Evolutionary conservation across 192 early-diverging fungal species (phyloP), one percentile per base, ranked within the genome.

Genomic region (Coemansia sp.): DNA sequence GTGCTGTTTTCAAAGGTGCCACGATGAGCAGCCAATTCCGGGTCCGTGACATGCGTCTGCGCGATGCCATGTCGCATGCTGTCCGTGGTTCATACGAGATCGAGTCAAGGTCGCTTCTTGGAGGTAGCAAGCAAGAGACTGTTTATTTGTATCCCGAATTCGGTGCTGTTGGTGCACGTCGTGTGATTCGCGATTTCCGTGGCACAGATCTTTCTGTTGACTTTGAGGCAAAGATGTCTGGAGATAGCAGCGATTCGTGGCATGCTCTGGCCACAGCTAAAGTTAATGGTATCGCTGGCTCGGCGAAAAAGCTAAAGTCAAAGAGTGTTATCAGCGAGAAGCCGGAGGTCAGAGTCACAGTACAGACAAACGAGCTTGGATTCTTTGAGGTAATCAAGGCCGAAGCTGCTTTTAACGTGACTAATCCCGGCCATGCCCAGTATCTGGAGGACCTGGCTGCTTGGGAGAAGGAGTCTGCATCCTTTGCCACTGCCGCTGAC

Each of bases 1-100:
- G 89, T 33, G 96, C 94, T 56, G 93, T 88, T 6, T 93, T 96
- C 83, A 87, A 87, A 56, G 93, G 89, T 30, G 97, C 97, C 4
- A 83, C 85, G 50, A 76, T 95, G 48, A 94, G 91, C 71, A 85
- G 87, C 66, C 90, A 91, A 68, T 97, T 98, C 84, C 87, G 87
- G 67, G 87, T 96, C 42, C 86, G 91, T 57, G 88, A 93, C 66
- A 89, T 97, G 61, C 85, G 84, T 45, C 82, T 99, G 68, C 93
- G 93, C 79, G 97, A 99, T 61, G 75, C 95, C 17, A 88, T 87
- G 31, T 54, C 77, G 8, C 85, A 72, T 28, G 75, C 71, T 68
- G 73, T 81, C n/a, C 78, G 73, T 28, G 73, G 51, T 5, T 64
- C 73, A 0, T 72, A 69, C 20, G 10, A 48, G 12, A 50, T 61